phyloP scores from a whole-genome alignment of 2,329 filamentous ascomycete genomes.

The Aspergillus flavus region DNA sequence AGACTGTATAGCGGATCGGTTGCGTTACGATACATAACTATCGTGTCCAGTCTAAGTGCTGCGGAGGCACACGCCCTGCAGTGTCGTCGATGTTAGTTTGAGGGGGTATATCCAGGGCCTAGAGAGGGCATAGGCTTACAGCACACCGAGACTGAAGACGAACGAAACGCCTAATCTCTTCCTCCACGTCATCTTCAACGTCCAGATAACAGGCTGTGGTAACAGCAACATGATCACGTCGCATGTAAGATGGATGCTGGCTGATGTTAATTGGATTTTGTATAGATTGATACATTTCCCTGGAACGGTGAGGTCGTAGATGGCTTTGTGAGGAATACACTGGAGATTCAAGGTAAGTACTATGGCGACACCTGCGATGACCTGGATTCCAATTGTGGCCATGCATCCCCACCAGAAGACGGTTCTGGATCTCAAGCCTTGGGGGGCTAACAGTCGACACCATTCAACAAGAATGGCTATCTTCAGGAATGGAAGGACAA shows the following conservation, averaged over 20 bases:
- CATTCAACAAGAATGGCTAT: conserved; percentile 48
- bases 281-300: conserved; percentile 33
- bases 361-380: conserved; percentile 28
- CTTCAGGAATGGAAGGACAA: conserved; percentile 43
- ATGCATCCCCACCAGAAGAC: conserved; percentile 40
- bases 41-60: conserved; percentile 36
- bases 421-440: conserved; percentile 23
- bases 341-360: conserved; percentile 36
- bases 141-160: conserved; percentile 34
- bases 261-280: conserved; percentile 30
- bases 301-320: conserved; percentile 34
- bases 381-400: conserved; percentile 32
- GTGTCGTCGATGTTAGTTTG: neutral
- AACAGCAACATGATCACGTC: conserved; percentile 36
- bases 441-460: conserved; percentile 39
- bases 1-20: conserved; percentile 37
- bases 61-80: conserved; percentile 44
- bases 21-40: conserved; percentile 8
- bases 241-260: conserved; percentile 33
- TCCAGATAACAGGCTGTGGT: conserved; percentile 39
- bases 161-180: conserved; percentile 33
- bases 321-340: conserved; percentile 35
- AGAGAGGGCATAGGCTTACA: conserved; percentile 24
- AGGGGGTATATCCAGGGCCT: neutral
- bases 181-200: conserved; percentile 29